Base-by-base conservation (phyloP, 1,139 yeast species). In the Nakaseomyces glabratus region DNA sequence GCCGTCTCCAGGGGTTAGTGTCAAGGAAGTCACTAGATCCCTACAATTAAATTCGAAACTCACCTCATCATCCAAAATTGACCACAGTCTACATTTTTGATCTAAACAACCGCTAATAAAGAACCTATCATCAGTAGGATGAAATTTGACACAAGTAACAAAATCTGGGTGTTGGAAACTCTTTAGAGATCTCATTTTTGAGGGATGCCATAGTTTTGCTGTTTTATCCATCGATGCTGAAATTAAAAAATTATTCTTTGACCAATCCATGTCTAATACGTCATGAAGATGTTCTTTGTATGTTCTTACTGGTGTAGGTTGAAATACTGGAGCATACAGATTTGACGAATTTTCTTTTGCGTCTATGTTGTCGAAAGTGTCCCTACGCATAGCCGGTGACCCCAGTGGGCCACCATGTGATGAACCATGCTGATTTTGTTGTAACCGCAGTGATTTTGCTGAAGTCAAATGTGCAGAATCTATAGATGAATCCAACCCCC, bases 161-260 rank as follows among this genome's bases (percentile, higher is more conserved):
- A 84, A 81, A 57, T 85, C 95, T 20, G 76, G 71, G 51, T 85
- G 93, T 18, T 60, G 57, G 52, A 82, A 86, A 1, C 77, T 67
- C 36, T 80, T 71, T 21, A 88, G 62, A 38, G 85, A 75, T 12
- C 65, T 68, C 1, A 61, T 61, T 33, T 88, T 65, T 30, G 82
- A 84, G 9, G 80, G 70, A 55, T 88, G 94, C 96, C 96, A 88
- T 32, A 88, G 61, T 41, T 73, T 71, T 1, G 77, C 94, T 0
- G 93, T 79, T 45, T 74, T 72, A 58, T 88, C 97, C 82, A 82
- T 82, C 6, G 94, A 80, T 2, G 93, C 80, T 1, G 93, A 69
- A 1, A 86, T 55, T 20, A 88, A 57, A 45, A 88, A 88, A 51
- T 79, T 80, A 58, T 86, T 86, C 46, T 80, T 81, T 38, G 93